phyloP scores from a whole-genome alignment of 352 stramenopile genomes.

The Phytopythium vexans region DNA sequence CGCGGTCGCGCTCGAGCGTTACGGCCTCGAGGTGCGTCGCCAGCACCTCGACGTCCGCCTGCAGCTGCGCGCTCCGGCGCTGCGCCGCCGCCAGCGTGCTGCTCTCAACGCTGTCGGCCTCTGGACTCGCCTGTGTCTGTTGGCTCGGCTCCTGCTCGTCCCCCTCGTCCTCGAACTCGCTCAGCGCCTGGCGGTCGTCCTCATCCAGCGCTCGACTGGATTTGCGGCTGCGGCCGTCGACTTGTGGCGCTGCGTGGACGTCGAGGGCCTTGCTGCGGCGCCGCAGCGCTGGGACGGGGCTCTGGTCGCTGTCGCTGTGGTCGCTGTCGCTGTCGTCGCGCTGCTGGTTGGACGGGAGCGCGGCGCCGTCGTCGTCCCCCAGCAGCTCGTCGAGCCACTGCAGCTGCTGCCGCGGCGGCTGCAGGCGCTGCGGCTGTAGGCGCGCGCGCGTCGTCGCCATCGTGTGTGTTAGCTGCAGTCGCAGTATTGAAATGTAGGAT shows the following conservation, averaged over 20 bases:
- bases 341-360: slow-evolving; percentile 1
- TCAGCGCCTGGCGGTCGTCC: slow-evolving; percentile 3
- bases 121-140: slow-evolving; percentile 6
- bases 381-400: slow-evolving; percentile 5
- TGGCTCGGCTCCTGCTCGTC: slow-evolving; percentile 13
- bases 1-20: slow-evolving; percentile 20
- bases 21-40: slow-evolving; percentile 43
- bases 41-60: slow-evolving; percentile 55
- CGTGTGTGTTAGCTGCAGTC: no score
- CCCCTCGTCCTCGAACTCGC: slow-evolving; percentile 6
- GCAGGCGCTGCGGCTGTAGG: not conserved
- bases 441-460: no score
- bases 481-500: no score
- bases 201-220: slow-evolving; percentile 8
- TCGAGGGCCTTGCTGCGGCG: not conserved
- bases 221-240: slow-evolving; percentile 4
- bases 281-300: not conserved
- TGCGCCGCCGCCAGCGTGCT: slow-evolving; percentile 8
- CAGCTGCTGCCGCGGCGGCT: not conserved
- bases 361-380: not conserved
- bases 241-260: slow-evolving; percentile 8
- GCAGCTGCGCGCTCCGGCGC: slow-evolving; percentile 33
- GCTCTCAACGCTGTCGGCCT: slow-evolving; percentile 5
- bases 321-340: slow-evolving; percentile 7
- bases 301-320: not conserved